phyloP scores from a whole-genome alignment of 2,329 filamentous ascomycete genomes.

The Fusarium sp. region DNA sequence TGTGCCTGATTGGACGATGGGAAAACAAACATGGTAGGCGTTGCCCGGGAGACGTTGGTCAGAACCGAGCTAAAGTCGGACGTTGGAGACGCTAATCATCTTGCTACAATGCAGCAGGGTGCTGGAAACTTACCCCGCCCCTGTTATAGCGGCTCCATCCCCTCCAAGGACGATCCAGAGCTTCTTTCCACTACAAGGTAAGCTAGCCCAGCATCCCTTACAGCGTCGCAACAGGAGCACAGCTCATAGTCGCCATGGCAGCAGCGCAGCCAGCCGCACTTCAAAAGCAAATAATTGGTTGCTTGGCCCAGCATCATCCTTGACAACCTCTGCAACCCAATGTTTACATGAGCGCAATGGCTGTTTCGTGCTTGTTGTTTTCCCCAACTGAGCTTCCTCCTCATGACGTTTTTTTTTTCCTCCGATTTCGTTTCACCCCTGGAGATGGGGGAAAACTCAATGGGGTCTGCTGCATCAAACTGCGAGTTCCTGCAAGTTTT shows the following conservation, averaged over 20 bases:
- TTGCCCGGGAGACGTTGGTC: slow-evolving; percentile 42
- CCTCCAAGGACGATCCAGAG: slow-evolving; percentile 35
- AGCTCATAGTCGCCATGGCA: slow-evolving; percentile 46
- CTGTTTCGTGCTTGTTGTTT: slow-evolving; percentile 26
- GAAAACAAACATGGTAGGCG: slow-evolving; percentile 47
- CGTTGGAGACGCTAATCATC: slow-evolving; percentile 41
- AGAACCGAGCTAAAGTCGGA: slow-evolving; percentile 30
- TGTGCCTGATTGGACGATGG: slow-evolving; percentile 43
- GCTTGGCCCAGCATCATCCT: slow-evolving; percentile 41
- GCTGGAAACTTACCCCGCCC: slow-evolving; percentile 39
- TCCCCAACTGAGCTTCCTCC: slow-evolving; percentile 27
- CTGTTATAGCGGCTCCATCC: slow-evolving; percentile 30
- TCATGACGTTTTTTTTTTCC: slow-evolving; percentile 32
- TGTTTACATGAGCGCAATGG: slow-evolving; percentile 30
- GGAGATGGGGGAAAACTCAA: slow-evolving; percentile 24
- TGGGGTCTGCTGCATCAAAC: background rate
- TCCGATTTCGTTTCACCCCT: slow-evolving; percentile 30
- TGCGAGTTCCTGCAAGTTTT: background rate
- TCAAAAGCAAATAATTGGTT: slow-evolving; percentile 36
- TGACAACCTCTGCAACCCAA: slow-evolving; percentile 22
- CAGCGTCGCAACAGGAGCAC: slow-evolving; percentile 34
- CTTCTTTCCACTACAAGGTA: slow-evolving; percentile 14
- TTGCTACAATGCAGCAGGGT: slow-evolving; percentile 42
- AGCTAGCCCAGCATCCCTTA: slow-evolving; percentile 13
- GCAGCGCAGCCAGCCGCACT: slow-evolving; percentile 39